Evolutionary conservation across 306 rosid species (phyloP), one percentile per base, ranked within the genome.

Genomic region (Mimosa bimucronata): DNA sequence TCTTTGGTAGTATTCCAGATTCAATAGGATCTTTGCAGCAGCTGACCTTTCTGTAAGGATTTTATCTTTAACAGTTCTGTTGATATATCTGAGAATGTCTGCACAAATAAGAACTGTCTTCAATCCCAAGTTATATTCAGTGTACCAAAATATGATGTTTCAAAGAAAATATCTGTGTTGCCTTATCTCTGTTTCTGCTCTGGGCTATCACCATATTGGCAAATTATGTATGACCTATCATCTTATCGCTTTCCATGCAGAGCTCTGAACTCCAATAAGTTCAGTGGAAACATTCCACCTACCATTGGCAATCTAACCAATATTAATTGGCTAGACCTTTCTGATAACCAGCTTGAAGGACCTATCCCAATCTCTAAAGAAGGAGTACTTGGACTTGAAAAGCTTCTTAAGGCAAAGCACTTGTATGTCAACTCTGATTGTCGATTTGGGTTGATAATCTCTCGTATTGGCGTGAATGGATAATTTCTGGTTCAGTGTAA

Each of bases 1-100:
- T 94, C 86, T 66, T 15, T 68, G 98, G 97, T 26, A 72, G 71
- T 42, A 90, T 94, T 82, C 98, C 97, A 3, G 91, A 80, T 61
- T 77, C 87, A 62, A 75, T 94, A 68, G 98, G 98, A 77, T 78
- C 86, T 71, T 80, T 94, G 67, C 26, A 68, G 74, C 80, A 84
- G 81, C 87, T 94, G 16, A 61, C 77, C 19, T 94, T 84, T 84
- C 75, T 94, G 98, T 94, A 90, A 85, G 95, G 18, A 62, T 52
- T 71, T 62, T 62, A 58, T 40, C 76, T 75, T 69, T 64, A 71
- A 21, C 18, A 23, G 31, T 73, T 62, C 38, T 70, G 26, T 52
- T 40, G 37, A 42, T 46, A 55, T 52, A 50, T 80, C 23, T 11
- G 52, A 67, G 67, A 73, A 67, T 21, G 6, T n/a, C 31, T 62